phyloP scores from a whole-genome alignment of 257 asterid species.

The Paraleonurus japonicus region DNA sequence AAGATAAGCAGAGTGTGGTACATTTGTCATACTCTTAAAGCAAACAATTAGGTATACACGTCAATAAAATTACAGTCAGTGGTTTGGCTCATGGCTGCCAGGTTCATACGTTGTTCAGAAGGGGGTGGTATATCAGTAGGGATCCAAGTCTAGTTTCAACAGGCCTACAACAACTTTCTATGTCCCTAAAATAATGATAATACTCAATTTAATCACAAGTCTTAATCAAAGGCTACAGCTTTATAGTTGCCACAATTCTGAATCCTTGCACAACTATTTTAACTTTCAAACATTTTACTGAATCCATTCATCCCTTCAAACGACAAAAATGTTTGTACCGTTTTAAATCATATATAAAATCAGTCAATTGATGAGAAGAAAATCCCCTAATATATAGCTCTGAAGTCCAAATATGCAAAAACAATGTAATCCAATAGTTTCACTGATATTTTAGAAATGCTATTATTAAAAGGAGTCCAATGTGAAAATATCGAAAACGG shows the following conservation, averaged over 20 bases:
- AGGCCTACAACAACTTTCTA: neutral
- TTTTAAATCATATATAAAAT: neutral
- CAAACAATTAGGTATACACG: neutral
- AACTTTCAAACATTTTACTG: neutral
- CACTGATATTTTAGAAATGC: neutral
- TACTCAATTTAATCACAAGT: neutral
- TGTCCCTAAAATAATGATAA: neutral
- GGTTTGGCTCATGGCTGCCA: neutral
- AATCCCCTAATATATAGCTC: neutral
- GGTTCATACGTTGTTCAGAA: neutral
- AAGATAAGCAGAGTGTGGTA: neutral
- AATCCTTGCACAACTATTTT: neutral
- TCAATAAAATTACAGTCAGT: neutral
- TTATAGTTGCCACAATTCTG: neutral
- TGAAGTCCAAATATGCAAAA: neutral
- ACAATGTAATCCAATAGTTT: neutral
- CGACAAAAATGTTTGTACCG: neutral
- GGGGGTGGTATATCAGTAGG: neutral
- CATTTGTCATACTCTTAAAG: neutral
- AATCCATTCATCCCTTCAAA: neutral
- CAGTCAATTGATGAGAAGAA: neutral
- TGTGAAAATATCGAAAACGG: neutral
- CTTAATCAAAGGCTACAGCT: neutral
- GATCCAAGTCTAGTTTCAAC: neutral
- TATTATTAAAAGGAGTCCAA: neutral